Conservation (phyloP, 345 rosid species). For the Eucalyptus decipiens region DNA sequence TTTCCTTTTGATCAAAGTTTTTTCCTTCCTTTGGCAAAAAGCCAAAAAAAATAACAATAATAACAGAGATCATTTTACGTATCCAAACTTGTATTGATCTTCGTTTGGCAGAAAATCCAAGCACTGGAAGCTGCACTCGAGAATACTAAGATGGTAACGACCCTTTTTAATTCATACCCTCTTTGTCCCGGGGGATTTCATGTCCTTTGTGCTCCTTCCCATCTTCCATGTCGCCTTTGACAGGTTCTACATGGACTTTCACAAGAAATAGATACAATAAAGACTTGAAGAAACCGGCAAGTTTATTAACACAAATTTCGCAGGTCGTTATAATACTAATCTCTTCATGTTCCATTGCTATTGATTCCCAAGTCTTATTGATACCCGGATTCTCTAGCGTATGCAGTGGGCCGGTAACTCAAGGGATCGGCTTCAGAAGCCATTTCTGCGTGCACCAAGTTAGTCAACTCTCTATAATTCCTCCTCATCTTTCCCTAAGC, state of each 20-base stretch:
- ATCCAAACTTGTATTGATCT: background rate
- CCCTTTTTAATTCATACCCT: background rate
- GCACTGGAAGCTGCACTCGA: slow-evolving; percentile 28
- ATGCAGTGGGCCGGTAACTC: background rate
- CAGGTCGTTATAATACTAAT: background rate
- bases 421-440: background rate
- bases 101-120: slow-evolving; percentile 14
- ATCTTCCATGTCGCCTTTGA: background rate
- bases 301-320: background rate
- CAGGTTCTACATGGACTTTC: slow-evolving; percentile 28
- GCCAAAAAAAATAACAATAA: background rate
- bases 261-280: slow-evolving; percentile 2
- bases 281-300: background rate
- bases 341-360: background rate
- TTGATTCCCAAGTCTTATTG: background rate
- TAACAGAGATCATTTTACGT: background rate
- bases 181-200: background rate
- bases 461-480: background rate
- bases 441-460: background rate
- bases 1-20: background rate
- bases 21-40: background rate
- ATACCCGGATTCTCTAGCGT: background rate
- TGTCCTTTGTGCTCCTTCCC: background rate
- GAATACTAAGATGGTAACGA: slow-evolving; percentile 23
- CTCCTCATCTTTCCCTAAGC: background rate